Evolutionary conservation across 805 yeast genomes (phyloP).

Genomic region (Pichia exigua): DNA sequence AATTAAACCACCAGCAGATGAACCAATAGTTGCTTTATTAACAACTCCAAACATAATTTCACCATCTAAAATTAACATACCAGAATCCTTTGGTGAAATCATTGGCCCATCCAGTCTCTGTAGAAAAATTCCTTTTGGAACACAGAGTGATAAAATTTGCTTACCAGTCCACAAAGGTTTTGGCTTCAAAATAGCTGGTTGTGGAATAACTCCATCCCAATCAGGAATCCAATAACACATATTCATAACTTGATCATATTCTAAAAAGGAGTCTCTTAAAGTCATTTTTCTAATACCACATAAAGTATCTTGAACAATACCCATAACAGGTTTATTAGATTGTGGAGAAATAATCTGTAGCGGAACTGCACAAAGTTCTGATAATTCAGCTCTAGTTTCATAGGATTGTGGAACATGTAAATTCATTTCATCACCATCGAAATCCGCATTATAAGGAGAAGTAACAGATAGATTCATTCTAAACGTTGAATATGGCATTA

Average conservation of each 20-base stretch:
- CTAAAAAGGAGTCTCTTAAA: constrained; percentile 78
- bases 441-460: constrained; percentile 99
- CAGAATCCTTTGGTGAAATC: constrained; percentile 83
- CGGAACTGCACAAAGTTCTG: constrained; percentile 95
- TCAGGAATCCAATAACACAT: constrained; percentile 96
- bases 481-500: constrained; percentile 98
- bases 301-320: constrained; percentile 97
- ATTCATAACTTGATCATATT: constrained; percentile 91
- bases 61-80: constrained; percentile 94
- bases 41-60: constrained; percentile 97
- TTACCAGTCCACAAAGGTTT: constrained; percentile 98
- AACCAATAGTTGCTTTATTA: constrained; percentile 96
- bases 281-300: constrained; percentile 98
- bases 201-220: constrained; percentile 98
- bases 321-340: constrained; percentile 98
- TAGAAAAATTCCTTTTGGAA: constrained; percentile 92
- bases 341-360: constrained; percentile 97
- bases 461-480: constrained; percentile 94
- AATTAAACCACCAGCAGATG: constrained; percentile 95
- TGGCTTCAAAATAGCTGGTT: constrained; percentile 90
- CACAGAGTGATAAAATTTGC: constrained; percentile 84
- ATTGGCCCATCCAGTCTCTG: constrained; percentile 90
- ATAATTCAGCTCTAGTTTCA: constrained; percentile 93
- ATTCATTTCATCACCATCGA: constrained; percentile 99
- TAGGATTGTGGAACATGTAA: constrained; percentile 98